These are phyloP conservation scores for Fusarium longipes DNA, from an alignment of 2,329 filamentous ascomycete species.

Conservation along the genomic window DNA sequence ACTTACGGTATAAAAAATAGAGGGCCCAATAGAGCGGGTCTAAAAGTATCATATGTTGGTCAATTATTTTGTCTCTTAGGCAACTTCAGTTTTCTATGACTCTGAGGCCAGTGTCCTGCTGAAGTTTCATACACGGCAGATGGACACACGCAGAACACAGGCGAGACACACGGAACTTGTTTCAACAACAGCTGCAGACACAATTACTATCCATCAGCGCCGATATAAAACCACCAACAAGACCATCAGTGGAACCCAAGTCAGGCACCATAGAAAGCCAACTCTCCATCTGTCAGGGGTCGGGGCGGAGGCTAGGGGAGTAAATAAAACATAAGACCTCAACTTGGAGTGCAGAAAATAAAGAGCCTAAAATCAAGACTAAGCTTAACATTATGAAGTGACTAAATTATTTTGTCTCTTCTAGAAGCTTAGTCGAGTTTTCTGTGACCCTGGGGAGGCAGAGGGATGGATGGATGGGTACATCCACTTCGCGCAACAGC, in stretches of 20 bases:
- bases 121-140: constrained; percentile 3
- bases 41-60: too few species aligned
- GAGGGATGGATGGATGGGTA: constrained; percentile 19
- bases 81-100: too few species aligned
- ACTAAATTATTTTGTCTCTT: too few species aligned
- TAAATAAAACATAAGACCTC: too few species aligned
- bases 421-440: too few species aligned
- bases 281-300: constrained; percentile 23
- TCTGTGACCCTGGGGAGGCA: too few species aligned
- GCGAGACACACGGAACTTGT: constrained; percentile 22
- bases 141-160: constrained; percentile 17
- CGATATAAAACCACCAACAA: constrained; percentile 34
- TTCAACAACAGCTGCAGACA: neutral
- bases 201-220: constrained; percentile 4
- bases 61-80: too few species aligned
- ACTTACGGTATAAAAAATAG: too few species aligned
- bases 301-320: constrained; percentile 9
- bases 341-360: too few species aligned
- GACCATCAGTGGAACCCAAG: constrained; percentile 33
- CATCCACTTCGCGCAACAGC: constrained; percentile 28
- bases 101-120: constrained; percentile 22
- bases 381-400: too few species aligned
- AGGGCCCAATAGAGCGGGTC: too few species aligned
- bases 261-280: constrained; percentile 39
- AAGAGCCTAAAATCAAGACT: too few species aligned